A percentile compares a stretch with the other conserved stretches of the same genome.
Conservation (phyloP, 257 asterid species). For the Capsicum rhomboideum region DNA sequence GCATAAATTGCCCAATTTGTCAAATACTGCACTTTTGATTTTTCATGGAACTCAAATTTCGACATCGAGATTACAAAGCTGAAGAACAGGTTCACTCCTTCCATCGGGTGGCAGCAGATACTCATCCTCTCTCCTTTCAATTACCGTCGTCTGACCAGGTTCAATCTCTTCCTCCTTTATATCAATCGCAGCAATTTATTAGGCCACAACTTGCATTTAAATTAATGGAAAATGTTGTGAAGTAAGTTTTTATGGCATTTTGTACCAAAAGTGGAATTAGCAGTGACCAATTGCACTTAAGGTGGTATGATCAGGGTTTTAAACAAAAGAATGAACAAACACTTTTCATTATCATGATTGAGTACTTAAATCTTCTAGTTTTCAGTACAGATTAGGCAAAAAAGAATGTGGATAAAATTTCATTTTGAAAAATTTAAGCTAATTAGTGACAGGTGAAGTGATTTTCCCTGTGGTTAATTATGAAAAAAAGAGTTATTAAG, state of each 20-base stretch:
- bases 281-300: neutral
- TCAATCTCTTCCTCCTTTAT: neutral
- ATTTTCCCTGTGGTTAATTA: neutral
- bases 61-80: conserved; percentile 46
- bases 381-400: neutral
- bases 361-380: neutral
- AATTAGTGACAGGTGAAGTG: neutral
- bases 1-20: neutral
- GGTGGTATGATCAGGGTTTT: neutral
- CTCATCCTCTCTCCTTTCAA: conserved; percentile 54
- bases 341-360: neutral
- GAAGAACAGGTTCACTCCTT: conserved; percentile 40
- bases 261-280: neutral
- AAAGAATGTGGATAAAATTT: neutral
- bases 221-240: too few species aligned
- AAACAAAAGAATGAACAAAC: neutral
- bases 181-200: neutral
- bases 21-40: neutral
- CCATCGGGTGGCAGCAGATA: conserved; percentile 27
- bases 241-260: neutral
- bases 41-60: conserved; percentile 54
- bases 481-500: neutral
- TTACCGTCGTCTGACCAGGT: conserved; percentile 37
- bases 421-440: neutral
- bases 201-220: too few species aligned